A percentile compares a stretch with the other conserved stretches of the same genome.
These are phyloP conservation scores for Melaleuca quinquenervia DNA, from an alignment of 345 rosid genomes.

Conservation along the genomic window DNA sequence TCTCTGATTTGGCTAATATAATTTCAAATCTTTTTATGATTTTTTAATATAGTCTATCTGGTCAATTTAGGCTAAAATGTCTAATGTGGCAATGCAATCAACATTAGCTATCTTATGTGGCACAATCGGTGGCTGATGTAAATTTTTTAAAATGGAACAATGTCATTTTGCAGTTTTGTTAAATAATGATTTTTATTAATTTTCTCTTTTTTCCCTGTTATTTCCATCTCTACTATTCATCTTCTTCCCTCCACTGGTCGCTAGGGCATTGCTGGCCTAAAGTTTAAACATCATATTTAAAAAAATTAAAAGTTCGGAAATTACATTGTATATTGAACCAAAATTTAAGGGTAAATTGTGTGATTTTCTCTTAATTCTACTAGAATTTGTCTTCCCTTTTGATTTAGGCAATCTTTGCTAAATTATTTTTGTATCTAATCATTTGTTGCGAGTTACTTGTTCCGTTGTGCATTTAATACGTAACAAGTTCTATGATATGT, in stretches of 20 bases:
- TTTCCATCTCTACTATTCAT: not conserved
- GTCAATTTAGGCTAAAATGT: accelerated
- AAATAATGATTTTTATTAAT: not conserved
- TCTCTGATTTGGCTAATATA: not conserved
- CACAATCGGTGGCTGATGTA: not conserved
- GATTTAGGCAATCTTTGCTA: not conserved
- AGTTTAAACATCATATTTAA: too few species aligned
- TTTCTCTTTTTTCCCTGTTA: accelerated
- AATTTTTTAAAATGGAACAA: not conserved
- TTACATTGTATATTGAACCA: too few species aligned
- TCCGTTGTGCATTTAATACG: not conserved
- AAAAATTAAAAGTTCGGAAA: too few species aligned
- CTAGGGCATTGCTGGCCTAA: not conserved
- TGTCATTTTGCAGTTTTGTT: not conserved
- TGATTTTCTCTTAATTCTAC: too few species aligned
- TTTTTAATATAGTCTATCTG: accelerated
- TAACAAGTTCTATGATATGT: not conserved
- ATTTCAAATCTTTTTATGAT: not conserved
- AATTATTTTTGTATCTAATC: not conserved
- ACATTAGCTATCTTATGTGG: not conserved
- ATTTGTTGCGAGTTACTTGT: not conserved
- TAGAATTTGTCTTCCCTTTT: too few species aligned
- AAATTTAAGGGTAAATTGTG: too few species aligned
- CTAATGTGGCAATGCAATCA: accelerated
- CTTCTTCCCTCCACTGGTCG: not conserved